A percentile compares a stretch with the other conserved stretches of the same genome.
Conservation (phyloP, 306 rosid species). For the Pachyrhizus erosus region DNA sequence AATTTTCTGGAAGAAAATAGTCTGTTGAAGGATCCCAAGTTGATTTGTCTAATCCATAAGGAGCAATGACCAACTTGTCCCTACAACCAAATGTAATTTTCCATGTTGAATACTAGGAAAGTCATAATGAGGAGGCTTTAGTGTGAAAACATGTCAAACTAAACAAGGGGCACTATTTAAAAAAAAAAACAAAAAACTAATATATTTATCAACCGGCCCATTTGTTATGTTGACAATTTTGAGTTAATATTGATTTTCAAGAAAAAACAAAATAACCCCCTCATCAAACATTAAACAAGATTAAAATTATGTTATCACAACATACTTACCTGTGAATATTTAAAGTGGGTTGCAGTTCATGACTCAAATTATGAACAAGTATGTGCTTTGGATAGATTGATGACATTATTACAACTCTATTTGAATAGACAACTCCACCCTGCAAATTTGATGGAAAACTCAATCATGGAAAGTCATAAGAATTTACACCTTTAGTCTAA, state of each 20-base stretch:
- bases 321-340: conserved; percentile 66
- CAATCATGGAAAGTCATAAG: conserved; percentile 26
- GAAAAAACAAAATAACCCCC: neutral
- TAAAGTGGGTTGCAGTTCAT: conserved; percentile 77
- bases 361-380: conserved; percentile 60
- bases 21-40: conserved; percentile 87
- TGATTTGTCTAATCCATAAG: conserved; percentile 74
- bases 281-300: conserved; percentile 33
- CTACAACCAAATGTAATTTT: conserved; percentile 54
- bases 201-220: conserved; percentile 27
- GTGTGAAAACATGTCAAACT: conserved; percentile 32
- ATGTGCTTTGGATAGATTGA: conserved; percentile 67
- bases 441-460: conserved; percentile 50
- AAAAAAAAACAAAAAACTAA: conserved; percentile 6
- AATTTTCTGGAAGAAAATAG: conserved; percentile 69
- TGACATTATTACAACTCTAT: conserved; percentile 73
- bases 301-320: conserved; percentile 21
- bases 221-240: conserved; percentile 21
- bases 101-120: conserved; percentile 32
- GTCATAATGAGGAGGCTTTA: neutral
- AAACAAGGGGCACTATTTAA: neutral
- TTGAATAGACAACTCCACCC: conserved; percentile 94
- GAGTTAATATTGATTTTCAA: conserved; percentile 35
- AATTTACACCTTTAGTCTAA: neutral
- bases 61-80: conserved; percentile 74